Conservation (phyloP, 139 green algal genomes). For the Chlamydomonas schloesseri region DNA sequence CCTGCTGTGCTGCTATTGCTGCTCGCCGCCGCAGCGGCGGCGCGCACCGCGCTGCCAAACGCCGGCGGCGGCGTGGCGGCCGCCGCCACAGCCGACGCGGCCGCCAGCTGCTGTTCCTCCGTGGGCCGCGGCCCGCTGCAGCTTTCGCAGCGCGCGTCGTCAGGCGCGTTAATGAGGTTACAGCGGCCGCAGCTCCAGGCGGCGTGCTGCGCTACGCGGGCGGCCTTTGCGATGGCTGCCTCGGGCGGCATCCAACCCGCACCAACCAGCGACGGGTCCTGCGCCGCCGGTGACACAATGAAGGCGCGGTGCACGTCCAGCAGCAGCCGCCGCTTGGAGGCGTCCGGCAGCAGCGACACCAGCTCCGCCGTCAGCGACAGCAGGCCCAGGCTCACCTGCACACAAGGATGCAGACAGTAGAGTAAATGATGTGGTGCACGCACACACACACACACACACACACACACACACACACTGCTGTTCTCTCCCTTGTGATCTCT, state of each 20-base stretch:
- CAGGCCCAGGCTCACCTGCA: conserved; percentile 67
- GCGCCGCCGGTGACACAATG: conserved; percentile 48
- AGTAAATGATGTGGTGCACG: too few relatives aligned
- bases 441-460: too few relatives aligned
- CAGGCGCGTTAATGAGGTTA: conserved; percentile 47
- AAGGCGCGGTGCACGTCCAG: conserved; percentile 66
- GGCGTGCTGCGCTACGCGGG: conserved; percentile 50
- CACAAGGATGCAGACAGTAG: too few relatives aligned
- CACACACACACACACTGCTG: too few relatives aligned
- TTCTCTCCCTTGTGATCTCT: too few relatives aligned
- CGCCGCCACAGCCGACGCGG: background rate
- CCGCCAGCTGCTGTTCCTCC: conserved; percentile 5
- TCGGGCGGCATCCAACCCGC: conserved; percentile 79
- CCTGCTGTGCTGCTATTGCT: too few relatives aligned
- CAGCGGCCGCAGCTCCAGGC: conserved; percentile 48
- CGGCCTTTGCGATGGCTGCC: conserved; percentile 66
- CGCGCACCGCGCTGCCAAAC: background rate
- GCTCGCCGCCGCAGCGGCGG: too few relatives aligned
- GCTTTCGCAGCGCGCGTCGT: conserved; percentile 35
- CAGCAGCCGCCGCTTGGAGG: conserved; percentile 63
- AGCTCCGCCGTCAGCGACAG: conserved; percentile 72
- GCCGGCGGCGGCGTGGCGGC: background rate
- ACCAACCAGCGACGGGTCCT: conserved; percentile 29
- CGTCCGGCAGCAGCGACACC: conserved; percentile 74
- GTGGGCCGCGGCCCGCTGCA: conserved; percentile 3